Evolutionary conservation across 352 stramenopile species (phyloP).

Genomic region (Lagenidium sp.): DNA sequence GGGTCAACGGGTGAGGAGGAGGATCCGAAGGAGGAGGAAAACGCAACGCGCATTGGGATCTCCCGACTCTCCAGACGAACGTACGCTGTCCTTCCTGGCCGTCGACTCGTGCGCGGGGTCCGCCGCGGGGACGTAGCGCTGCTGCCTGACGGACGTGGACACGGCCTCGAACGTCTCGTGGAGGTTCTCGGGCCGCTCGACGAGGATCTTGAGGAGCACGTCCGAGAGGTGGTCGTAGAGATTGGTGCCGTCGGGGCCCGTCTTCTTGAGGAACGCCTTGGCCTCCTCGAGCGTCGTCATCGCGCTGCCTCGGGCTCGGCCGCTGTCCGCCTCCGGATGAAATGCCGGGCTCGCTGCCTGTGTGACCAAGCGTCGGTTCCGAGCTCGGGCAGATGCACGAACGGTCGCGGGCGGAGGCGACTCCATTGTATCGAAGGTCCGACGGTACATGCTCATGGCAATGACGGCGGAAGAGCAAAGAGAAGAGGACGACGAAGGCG

Average conservation of each 20-base stretch:
- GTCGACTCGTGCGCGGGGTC: constrained; percentile 15
- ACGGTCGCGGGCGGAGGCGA: too few species aligned
- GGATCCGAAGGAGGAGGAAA: background rate
- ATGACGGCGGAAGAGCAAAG: too few species aligned
- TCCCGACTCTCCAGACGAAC: constrained; percentile 4
- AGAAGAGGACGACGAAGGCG: too few species aligned
- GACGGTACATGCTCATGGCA: too few species aligned
- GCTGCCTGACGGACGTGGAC: constrained; percentile 77
- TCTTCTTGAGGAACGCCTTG: constrained; percentile 85
- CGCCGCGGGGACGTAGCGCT: constrained; percentile 33
- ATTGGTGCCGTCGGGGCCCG: constrained; percentile 60
- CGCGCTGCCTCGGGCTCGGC: too few species aligned
- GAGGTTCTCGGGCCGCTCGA: constrained; percentile 80
- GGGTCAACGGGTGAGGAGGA: background rate
- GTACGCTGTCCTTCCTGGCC: constrained; percentile 48
- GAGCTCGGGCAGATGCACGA: too few species aligned
- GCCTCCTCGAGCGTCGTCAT: constrained; percentile 82
- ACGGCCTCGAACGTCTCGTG: constrained; percentile 84
- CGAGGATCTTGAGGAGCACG: constrained; percentile 79
- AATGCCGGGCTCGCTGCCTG: too few species aligned
- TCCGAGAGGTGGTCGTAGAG: constrained; percentile 84
- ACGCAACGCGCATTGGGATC: too few species aligned
- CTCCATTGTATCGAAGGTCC: too few species aligned
- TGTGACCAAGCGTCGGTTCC: too few species aligned
- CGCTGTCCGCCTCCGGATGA: too few species aligned